These are phyloP conservation scores for Aspergillus sp. DNA, from an alignment of 2,329 filamentous ascomycete species.

Conservation along the genomic window DNA sequence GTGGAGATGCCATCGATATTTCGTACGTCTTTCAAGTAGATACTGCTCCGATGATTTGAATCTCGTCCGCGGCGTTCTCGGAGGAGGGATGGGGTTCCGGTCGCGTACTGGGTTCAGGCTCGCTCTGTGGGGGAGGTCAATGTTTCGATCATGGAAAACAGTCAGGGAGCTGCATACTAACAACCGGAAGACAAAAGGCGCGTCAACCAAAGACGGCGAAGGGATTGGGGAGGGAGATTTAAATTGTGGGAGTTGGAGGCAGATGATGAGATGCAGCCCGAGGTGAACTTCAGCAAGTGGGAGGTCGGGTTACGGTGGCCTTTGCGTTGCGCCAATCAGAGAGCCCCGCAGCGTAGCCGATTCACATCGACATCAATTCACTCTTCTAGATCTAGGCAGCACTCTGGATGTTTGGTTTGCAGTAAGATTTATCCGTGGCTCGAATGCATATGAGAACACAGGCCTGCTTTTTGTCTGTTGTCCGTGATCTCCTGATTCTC, in stretches of 20 bases:
- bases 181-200: conserved; percentile 7
- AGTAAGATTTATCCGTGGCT: no score
- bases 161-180: conserved; percentile 20
- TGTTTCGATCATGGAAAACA: conserved; percentile 15
- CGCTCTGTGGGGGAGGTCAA: conserved; percentile 22
- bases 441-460: no score
- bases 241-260: conserved; percentile 11
- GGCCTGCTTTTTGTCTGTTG: no score
- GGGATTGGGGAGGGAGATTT: not conserved
- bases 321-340: conserved; percentile 39
- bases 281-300: not conserved
- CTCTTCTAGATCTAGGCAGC: no score
- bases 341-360: conserved; percentile 22
- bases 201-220: not conserved
- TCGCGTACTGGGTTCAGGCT: conserved; percentile 21
- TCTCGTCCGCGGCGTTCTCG: conserved; percentile 2
- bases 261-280: conserved; percentile 16
- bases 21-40: conserved; percentile 7
- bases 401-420: no score
- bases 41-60: not conserved
- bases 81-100: conserved; percentile 7
- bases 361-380: not conserved
- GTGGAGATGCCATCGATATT: conserved; percentile 50
- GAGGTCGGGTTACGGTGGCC: conserved; percentile 34
- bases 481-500: no score